phyloP scores from a whole-genome alignment of 164 flowering plant genomes.

The Stephania japonica region DNA sequence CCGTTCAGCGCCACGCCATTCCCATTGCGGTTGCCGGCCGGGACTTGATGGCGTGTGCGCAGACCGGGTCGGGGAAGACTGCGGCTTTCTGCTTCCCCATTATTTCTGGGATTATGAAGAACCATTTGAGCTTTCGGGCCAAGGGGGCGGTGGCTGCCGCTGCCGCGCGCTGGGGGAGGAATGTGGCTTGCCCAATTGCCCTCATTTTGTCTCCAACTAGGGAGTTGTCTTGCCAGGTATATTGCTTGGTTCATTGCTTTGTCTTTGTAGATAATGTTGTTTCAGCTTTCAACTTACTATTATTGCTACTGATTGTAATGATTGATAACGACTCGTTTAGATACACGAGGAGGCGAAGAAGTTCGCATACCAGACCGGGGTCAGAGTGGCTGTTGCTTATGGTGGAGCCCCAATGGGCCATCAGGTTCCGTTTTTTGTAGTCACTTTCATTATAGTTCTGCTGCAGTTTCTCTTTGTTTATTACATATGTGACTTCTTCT shows the following conservation, averaged over 20 bases:
- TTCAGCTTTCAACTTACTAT: not conserved
- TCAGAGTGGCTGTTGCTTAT: conserved; percentile 53
- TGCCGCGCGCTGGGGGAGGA: conserved; percentile 7
- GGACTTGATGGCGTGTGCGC: conserved; percentile 68
- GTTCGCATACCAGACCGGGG: conserved; percentile 53
- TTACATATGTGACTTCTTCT: not conserved
- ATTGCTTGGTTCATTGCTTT: not conserved
- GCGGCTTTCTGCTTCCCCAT: conserved; percentile 66
- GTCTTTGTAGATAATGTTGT: not conserved
- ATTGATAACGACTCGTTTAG: conserved; percentile 13
- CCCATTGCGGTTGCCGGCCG: conserved; percentile 56
- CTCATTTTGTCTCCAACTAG: conserved; percentile 57
- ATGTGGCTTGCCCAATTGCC: conserved; percentile 39
- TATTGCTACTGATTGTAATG: too few species aligned
- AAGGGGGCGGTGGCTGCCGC: not conserved
- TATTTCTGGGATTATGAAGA: conserved; percentile 39
- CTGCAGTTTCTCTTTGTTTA: not conserved
- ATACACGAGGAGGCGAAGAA: conserved; percentile 62
- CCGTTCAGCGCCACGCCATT: conserved; percentile 55
- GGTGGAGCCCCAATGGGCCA: conserved; percentile 54
- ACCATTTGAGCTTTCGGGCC: not conserved
- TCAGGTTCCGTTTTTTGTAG: conserved; percentile 27
- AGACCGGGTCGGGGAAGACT: conserved; percentile 67
- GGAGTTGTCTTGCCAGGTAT: conserved; percentile 57
- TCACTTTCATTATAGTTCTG: not conserved